Evolutionary conservation across 257 asterid genomes (phyloP), one percentile per base, ranked within the genome.

Genomic region (Echium plantagineum): DNA sequence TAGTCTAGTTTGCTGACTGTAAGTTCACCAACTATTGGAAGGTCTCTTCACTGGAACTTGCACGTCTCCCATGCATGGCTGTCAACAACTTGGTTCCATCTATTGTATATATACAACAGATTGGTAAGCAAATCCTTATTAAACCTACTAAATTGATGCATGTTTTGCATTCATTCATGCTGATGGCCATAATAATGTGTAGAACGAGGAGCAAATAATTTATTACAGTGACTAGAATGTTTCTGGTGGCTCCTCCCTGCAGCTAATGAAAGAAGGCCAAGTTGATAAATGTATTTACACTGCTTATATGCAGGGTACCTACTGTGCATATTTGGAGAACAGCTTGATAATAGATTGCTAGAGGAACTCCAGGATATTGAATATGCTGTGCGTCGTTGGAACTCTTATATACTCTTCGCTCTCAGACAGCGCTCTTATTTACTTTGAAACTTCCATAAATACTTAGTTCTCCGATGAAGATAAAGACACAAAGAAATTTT

Each of bases 11-110:
- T 61, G 52, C 73, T 56, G 26, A 57, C 55, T 64, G 63, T 62
- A 59, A 61, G 66, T 17, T 58, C 72, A 67, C 72, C 67, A 69
- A 52, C 64, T 51, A 57, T 32, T 74, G 74, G 52, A 84, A 89
- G 97, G 94, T 86, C 61, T 83, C 95, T 26, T 77, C 97, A 21
- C 65, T 86, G 81, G 98, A 93, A 83, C 90, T 89, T 26, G 89
- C 88, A 17, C 83, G 86, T 57, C 85, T 93, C 71, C 97, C 96
- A 30, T 76, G 74, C 80, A 69, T 75, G 78, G 72, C 79, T 15
- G 71, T 74, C 53, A 89, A 75, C 56, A 84, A 83, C 62, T 81
- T 71, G 63, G 57, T 86, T 52, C 98, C 98, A 21, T 73, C 84
- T 61, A 89, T 93, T 72, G 87, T 89, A 58, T 89, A 86, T 73